Evolutionary conservation across 2,329 filamentous ascomycete genomes (phyloP).

Genomic region (Botryotinia narcissicola): DNA sequence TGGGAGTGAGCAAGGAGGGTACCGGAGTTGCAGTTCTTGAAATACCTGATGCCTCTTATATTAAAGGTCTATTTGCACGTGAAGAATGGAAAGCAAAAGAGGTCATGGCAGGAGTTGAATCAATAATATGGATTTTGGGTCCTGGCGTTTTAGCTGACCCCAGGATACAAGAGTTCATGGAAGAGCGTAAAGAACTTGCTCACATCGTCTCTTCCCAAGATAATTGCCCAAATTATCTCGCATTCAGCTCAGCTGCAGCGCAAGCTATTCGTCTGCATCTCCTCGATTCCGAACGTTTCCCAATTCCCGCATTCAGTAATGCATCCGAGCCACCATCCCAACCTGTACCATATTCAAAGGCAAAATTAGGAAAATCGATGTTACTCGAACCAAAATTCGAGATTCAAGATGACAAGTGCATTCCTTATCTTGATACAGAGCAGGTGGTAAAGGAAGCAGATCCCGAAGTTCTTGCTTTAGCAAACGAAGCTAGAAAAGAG

Average conservation of each 20-base stretch:
- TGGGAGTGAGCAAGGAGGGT: slow-evolving; percentile 65
- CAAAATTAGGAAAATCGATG: slow-evolving; percentile 30
- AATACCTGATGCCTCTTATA: slow-evolving; percentile 66
- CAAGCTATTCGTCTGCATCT: slow-evolving; percentile 67
- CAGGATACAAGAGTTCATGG: slow-evolving; percentile 67
- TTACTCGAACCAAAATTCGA: slow-evolving; percentile 35
- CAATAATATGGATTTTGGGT: slow-evolving; percentile 81
- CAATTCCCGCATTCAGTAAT: slow-evolving; percentile 64
- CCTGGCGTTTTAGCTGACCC: slow-evolving; percentile 61
- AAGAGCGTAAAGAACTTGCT: slow-evolving; percentile 56
- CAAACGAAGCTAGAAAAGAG: slow-evolving; percentile 45
- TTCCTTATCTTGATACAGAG: slow-evolving; percentile 50
- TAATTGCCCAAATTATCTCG: slow-evolving; percentile 70
- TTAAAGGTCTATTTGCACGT: slow-evolving; percentile 66
- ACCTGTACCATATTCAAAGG: slow-evolving; percentile 26
- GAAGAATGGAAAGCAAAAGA: slow-evolving; percentile 67
- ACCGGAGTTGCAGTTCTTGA: slow-evolving; percentile 78
- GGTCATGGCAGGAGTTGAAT: slow-evolving; percentile 64
- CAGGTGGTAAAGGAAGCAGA: slow-evolving; percentile 43
- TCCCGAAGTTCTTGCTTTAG: slow-evolving; percentile 52
- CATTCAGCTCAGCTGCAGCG: slow-evolving; percentile 63
- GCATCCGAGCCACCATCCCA: slow-evolving; percentile 15
- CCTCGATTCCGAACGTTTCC: slow-evolving; percentile 73
- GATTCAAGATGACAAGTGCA: slow-evolving; percentile 45
- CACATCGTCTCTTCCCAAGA: slow-evolving; percentile 79